Percentiles rank a stretch among this genome's conserved stretches.
Conservation (phyloP, 73 alveolate species). For the Symbiodinium pilosum region DNA sequence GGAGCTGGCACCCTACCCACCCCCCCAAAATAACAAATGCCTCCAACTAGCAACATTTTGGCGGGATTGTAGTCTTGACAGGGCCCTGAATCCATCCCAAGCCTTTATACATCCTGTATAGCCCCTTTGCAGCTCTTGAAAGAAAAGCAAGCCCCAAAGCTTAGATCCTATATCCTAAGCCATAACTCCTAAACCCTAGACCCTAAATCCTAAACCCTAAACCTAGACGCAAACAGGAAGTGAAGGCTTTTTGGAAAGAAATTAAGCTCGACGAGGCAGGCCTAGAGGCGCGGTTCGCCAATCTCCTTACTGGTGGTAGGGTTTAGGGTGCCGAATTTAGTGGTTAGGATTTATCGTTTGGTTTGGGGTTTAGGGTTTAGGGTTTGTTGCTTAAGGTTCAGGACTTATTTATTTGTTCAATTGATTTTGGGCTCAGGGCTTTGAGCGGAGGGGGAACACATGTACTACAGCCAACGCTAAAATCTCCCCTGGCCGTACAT, state of each 20-base stretch:
- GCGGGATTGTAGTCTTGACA: not conserved
- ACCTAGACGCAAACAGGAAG: not conserved
- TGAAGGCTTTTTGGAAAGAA: not conserved
- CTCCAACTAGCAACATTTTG: too few species aligned
- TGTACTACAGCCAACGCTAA: too few species aligned
- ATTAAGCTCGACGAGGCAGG: constrained; percentile 1
- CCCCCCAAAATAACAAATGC: too few species aligned
- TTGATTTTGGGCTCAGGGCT: not conserved
- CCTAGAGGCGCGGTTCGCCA: not conserved
- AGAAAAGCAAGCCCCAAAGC: not conserved
- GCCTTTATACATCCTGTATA: too few species aligned
- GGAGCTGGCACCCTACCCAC: too few species aligned
- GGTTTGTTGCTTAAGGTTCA: not conserved
- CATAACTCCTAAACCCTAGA: not conserved
- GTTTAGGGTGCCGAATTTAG: not conserved
- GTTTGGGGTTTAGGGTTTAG: not conserved
- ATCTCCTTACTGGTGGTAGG: too few species aligned
- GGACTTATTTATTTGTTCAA: not conserved
- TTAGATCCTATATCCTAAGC: not conserved
- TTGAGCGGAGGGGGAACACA: too few species aligned
- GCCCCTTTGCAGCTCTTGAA: not conserved
- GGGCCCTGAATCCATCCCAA: too few species aligned
- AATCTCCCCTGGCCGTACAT: too few species aligned
- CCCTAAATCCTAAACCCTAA: not conserved
- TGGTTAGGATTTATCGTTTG: not conserved